These are phyloP conservation scores for Cyclospora cayetanensis DNA, from an alignment of 169 alveolate genomes.

Conservation along the genomic window DNA sequence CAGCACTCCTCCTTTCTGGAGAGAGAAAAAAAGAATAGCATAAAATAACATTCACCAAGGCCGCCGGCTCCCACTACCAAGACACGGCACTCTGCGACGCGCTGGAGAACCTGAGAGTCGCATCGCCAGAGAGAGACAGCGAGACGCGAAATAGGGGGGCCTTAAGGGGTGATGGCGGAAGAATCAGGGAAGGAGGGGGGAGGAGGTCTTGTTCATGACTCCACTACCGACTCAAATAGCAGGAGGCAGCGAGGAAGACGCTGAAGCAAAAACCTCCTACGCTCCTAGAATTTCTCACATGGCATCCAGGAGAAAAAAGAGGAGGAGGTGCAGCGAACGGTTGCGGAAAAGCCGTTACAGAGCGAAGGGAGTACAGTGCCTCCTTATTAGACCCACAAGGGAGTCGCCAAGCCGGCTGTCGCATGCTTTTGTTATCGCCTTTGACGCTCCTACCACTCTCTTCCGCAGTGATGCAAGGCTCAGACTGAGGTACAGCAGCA, in stretches of 20 bases:
- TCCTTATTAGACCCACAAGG: background rate
- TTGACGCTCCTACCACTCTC: no score
- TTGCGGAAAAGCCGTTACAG: background rate
- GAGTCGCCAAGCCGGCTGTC: background rate
- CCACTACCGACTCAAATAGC: no score
- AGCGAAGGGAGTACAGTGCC: background rate
- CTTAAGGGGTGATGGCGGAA: no score
- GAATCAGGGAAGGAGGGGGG: no score
- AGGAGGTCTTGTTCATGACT: no score
- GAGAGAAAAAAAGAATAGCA: background rate
- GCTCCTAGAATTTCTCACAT: no score
- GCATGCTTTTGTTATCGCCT: background rate
- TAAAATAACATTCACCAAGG: constrained; percentile 41
- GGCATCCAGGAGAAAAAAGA: background rate
- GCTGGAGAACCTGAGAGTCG: background rate
- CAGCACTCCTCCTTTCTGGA: background rate
- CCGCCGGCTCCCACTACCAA: constrained; percentile 75
- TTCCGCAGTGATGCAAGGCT: no score
- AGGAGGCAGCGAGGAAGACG: no score
- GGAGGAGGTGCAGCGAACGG: background rate
- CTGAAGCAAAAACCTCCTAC: no score
- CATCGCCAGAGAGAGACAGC: no score
- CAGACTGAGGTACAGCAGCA: no score
- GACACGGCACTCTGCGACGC: constrained; percentile 34
- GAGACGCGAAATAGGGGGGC: no score